Conservation (phyloP, 495 filamentous ascomycete species). For the Xylaria venustula region DNA sequence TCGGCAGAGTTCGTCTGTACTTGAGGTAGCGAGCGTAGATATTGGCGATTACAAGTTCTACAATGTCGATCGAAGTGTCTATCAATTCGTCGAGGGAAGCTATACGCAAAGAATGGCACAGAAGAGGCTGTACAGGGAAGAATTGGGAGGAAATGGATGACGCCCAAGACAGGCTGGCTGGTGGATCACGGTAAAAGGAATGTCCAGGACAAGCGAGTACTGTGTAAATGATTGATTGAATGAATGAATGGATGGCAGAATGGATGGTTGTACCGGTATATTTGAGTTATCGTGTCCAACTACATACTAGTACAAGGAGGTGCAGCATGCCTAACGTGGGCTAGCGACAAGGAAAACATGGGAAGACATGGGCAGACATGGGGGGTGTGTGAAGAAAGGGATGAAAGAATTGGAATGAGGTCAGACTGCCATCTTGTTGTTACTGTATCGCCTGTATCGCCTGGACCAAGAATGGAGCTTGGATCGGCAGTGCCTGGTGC, state of each 20-base stretch:
- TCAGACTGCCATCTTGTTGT: constrained; percentile 6
- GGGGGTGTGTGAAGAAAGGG: constrained; percentile 12
- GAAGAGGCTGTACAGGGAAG: neutral
- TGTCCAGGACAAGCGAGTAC: too few species aligned
- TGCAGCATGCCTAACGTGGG: too few species aligned
- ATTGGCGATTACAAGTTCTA: neutral
- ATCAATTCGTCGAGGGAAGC: neutral
- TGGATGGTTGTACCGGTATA: neutral
- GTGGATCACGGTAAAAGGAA: neutral
- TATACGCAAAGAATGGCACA: neutral
- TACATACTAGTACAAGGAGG: neutral
- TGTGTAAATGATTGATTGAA: constrained; percentile 7
- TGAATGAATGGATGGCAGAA: constrained; percentile 6
- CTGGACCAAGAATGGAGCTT: too few species aligned
- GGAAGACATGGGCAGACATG: neutral
- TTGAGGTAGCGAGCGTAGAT: neutral
- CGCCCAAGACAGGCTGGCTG: too few species aligned
- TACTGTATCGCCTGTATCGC: too few species aligned
- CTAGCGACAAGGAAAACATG: neutral
- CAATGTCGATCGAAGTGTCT: neutral
- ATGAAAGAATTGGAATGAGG: constrained; percentile 13
- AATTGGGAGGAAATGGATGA: neutral
- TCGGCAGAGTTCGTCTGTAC: neutral
- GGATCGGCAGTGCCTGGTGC: too few species aligned
- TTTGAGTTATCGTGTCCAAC: neutral